Conservation (phyloP, 768 basidiomycete species). For the Mycena polygramma region DNA sequence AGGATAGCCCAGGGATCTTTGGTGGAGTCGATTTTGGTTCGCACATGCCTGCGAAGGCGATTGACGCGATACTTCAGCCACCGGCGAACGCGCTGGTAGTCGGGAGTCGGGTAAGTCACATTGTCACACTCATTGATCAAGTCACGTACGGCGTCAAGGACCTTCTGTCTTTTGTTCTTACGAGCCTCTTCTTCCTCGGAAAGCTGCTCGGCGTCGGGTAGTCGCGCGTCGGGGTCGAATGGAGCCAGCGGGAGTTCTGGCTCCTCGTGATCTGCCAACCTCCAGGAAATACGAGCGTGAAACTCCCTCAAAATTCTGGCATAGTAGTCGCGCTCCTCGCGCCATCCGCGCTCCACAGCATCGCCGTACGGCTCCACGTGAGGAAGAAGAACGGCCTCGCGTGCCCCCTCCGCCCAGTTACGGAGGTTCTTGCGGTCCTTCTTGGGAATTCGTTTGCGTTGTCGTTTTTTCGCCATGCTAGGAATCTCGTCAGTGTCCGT, state of each 20-base stretch:
- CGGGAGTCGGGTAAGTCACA: too few relatives aligned
- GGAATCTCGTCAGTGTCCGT: not conserved
- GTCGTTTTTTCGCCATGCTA: not conserved
- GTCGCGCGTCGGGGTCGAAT: not conserved
- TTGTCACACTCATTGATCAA: too few relatives aligned
- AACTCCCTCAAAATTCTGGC: constrained; percentile 2
- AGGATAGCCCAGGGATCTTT: too few relatives aligned
- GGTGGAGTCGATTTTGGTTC: too few relatives aligned
- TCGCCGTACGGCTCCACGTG: constrained; percentile 8
- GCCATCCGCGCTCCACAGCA: constrained; percentile 9
- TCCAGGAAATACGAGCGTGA: constrained; percentile 18
- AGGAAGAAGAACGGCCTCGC: constrained; percentile 1
- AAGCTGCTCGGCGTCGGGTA: not conserved
- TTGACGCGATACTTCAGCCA: too few relatives aligned
- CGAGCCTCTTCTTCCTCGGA: not conserved
- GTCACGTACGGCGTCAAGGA: too few relatives aligned
- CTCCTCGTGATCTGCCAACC: constrained; percentile 18
- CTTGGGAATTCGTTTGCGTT: not conserved
- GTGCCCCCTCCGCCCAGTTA: constrained; percentile 16
- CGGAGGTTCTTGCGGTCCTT: constrained; percentile 5
- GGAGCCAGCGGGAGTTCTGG: not conserved
- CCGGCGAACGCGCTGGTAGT: too few relatives aligned
- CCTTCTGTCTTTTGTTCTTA: too few relatives aligned
- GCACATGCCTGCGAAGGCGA: too few relatives aligned
- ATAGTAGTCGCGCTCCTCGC: constrained; percentile 9